Evolutionary conservation across 176 grass and related monocot species (phyloP), one percentile per base, ranked within the genome.

Genomic region (Ampelocalamus luodianensis): DNA sequence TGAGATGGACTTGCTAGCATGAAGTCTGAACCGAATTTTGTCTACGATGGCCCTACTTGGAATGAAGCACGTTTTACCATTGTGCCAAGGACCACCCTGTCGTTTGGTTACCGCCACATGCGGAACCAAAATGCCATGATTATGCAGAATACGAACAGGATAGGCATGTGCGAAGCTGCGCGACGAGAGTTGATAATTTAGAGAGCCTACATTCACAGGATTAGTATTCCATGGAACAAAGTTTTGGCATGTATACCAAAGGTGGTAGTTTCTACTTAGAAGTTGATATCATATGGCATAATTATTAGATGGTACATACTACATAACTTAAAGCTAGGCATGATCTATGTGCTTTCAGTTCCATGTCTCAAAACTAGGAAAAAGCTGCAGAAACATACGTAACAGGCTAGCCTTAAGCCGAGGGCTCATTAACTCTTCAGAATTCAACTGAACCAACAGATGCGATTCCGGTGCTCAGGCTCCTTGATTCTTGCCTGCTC

Each of bases 391-490:
- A 54, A 59, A 80, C 77, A 51, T 80, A 82, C 34, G 51, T 6
- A n/a, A 32, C 29, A 59, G 17, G 22, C 58, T 20, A 68, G 75
- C 59, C 18, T 84, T 43, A n/a, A 71, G 53, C 29, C 8, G 18
- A 79, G 54, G 76, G 76, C 9, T 34, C 23, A 8, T 63, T 32
- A 56, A 29, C 32, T 59, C 82, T 93, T 94, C 86, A 95, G 85
- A 90, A 93, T 62, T 98, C 96, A 26, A 95, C 82, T 5, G 93
- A 91, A 3, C 91, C 96, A 1, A 98, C 91, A 1, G 96, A 93
- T 4, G 93, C 85, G 14, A 98, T 92, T 27, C 93, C 91, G 1
- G 85, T 85, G 83, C 87, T 95, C 38, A 98, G 81, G 88, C 81
- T 95, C 54, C 86, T 91, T 20, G 92, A 87, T 34, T 97, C 92